Conservation (phyloP, 768 basidiomycete species). For the Ramaria sp. region DNA sequence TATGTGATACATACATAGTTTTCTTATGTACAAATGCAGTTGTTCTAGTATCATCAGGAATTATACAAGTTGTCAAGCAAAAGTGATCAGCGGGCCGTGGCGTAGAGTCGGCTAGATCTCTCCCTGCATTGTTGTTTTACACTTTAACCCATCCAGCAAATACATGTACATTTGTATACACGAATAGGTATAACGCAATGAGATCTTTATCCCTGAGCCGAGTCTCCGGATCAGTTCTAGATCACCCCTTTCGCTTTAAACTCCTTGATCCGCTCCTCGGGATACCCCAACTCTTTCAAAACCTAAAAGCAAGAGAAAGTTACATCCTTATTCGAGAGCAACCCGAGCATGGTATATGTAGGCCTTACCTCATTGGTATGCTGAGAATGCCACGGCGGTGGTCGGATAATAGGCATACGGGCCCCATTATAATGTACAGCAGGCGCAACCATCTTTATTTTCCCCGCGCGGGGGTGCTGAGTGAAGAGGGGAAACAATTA, state of each 20-base stretch:
- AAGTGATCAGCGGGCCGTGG: too few species aligned
- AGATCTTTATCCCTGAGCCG: too few species aligned
- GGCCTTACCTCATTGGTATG: constrained; percentile 62
- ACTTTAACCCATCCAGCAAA: too few species aligned
- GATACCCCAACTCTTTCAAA: constrained; percentile 33
- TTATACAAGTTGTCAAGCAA: too few species aligned
- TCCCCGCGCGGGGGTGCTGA: constrained; percentile 63
- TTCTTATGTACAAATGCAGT: too few species aligned
- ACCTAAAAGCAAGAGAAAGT: constrained; percentile 22
- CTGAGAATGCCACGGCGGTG: constrained; percentile 84
- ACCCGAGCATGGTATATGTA: constrained; percentile 13
- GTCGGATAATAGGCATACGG: constrained; percentile 59
- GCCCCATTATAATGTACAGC: constrained; percentile 74
- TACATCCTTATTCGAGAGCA: constrained; percentile 20
- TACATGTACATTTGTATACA: too few species aligned
- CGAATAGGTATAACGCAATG: too few species aligned
- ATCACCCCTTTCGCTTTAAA: constrained; percentile 34
- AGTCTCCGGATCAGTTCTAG: constrained; percentile 13
- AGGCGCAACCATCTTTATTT: constrained; percentile 69
- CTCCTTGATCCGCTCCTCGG: constrained; percentile 26
- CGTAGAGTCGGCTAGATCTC: too few species aligned
- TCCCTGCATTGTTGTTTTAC: too few species aligned
- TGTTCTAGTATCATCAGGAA: too few species aligned
- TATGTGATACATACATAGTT: too few species aligned
- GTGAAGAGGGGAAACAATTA: constrained; percentile 11